phyloP scores from a whole-genome alignment of 371 early-diverging fungal species.

The Syncephalastrum racemosum region DNA sequence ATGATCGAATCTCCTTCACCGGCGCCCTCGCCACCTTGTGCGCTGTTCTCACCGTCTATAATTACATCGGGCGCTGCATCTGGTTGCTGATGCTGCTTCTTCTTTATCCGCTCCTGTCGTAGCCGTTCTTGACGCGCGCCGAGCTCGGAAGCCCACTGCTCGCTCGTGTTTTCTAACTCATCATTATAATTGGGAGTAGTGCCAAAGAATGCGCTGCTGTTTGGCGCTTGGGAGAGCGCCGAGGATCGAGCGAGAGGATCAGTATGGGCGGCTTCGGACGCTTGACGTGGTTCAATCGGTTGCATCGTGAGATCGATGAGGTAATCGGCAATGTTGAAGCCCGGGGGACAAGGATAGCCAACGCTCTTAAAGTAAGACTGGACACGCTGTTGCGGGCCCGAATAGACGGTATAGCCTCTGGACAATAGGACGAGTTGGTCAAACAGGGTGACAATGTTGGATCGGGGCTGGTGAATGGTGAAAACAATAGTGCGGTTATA shows the following conservation, averaged over 20 bases:
- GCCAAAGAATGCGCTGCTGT: constrained; percentile 12
- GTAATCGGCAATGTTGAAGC: constrained; percentile 94
- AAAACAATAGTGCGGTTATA: constrained; percentile 89
- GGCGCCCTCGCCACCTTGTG: background rate
- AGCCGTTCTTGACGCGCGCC: constrained; percentile 24
- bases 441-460: constrained; percentile 88
- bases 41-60: constrained; percentile 20
- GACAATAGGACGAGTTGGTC: constrained; percentile 86
- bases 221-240: background rate
- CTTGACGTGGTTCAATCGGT: constrained; percentile 26
- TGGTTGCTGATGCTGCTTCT: constrained; percentile 16
- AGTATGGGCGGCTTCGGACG: constrained; percentile 1
- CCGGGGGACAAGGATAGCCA: constrained; percentile 83
- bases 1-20: constrained; percentile 32
- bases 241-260: background rate
- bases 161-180: constrained; percentile 38
- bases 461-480: constrained; percentile 96
- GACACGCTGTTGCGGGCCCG: constrained; percentile 61
- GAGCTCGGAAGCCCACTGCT: constrained; percentile 45
- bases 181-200: constrained; percentile 15
- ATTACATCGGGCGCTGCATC: constrained; percentile 17
- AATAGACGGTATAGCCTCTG: constrained; percentile 81
- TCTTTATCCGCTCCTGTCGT: constrained; percentile 15
- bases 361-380: constrained; percentile 63
- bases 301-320: constrained; percentile 80